Evolutionary conservation across 2,329 filamentous ascomycete species (phyloP), one percentile per base, ranked within the genome.

Genomic region (Graphilbum sp.): DNA sequence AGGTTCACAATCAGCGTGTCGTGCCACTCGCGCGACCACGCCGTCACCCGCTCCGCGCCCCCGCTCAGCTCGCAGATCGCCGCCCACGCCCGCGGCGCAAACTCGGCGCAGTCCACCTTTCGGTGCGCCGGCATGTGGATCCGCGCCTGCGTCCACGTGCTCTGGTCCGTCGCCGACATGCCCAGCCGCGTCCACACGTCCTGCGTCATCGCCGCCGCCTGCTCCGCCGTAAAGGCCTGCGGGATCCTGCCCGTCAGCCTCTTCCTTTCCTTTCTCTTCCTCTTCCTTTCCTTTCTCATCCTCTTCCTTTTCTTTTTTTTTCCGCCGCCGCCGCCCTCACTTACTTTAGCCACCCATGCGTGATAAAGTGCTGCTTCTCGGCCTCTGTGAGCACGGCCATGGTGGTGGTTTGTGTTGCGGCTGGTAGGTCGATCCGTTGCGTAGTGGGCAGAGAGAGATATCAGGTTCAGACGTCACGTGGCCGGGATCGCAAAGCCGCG

Each of bases 1-100:
- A 82, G 63, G 53, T 81, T 82, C 31, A 82, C 74, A 47, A 82
- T 82, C 40, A 81, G 66, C 4, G 66, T 66, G 56, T 82, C 77
- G 45, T 64, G 64, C 76, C 77, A 81, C n/a, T 56, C 51, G n/a
- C 63, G 62, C 21, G 62, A 67, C 18, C 56, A 50, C 5, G 59
- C 55, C 2, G 55, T 51, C 25, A 78, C 55, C 8, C 64, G 62
- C 25, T 69, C 67, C 44, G 75, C 69, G 40, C 75, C 76, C 38
- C 75, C 76, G 41, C 76, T 67, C 10, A 82, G 63, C 52, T 77
- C 68, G 52, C 69, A 73, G 43, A 81, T 79, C 16, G 73, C 75
- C 0, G 62, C 57, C 75, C 75, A 82, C 3, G 74, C 76, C 43
- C 67, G 69, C 0, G 78, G 77, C 0, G 76, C 71, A 46, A 81